Percentiles rank a stretch among this genome's conserved stretches.
Conservation (phyloP, 305 asterid genomes). For the Fraxinus nigra region DNA sequence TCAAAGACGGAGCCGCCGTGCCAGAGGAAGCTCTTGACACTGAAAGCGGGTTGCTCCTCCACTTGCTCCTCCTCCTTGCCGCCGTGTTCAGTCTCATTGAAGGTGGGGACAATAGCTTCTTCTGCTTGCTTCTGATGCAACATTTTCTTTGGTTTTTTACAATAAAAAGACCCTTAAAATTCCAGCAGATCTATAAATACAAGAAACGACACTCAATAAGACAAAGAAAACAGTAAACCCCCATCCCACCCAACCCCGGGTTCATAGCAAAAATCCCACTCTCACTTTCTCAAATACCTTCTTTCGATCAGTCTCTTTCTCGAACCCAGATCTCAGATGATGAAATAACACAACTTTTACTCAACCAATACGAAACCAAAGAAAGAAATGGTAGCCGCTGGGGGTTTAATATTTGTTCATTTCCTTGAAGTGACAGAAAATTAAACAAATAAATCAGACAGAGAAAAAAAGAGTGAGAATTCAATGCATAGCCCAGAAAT, state of each 20-base stretch:
- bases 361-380: background rate
- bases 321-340: constrained; percentile 29
- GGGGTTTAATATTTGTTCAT: background rate
- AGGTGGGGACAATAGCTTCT: constrained; percentile 24
- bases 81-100: constrained; percentile 20
- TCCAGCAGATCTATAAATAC: constrained; percentile 18
- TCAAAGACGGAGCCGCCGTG: constrained; percentile 94
- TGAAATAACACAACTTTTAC: background rate
- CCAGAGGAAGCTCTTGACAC: constrained; percentile 57
- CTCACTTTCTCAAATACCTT: constrained; percentile 19
- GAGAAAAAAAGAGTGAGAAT: background rate
- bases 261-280: background rate
- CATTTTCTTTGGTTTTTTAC: constrained; percentile 14
- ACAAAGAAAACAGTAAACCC: background rate
- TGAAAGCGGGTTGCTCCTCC: constrained; percentile 43
- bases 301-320: constrained; percentile 34
- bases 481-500: constrained; percentile 18
- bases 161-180: background rate
- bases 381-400: background rate
- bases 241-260: background rate
- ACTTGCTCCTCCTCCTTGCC: constrained; percentile 24
- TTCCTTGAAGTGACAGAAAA: constrained; percentile 15
- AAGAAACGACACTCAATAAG: constrained; percentile 6
- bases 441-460: background rate
- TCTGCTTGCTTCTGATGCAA: constrained; percentile 25